Evolutionary conservation across 208 protist genomes (phyloP).

Genomic region (Trypanosoma cruzi): DNA sequence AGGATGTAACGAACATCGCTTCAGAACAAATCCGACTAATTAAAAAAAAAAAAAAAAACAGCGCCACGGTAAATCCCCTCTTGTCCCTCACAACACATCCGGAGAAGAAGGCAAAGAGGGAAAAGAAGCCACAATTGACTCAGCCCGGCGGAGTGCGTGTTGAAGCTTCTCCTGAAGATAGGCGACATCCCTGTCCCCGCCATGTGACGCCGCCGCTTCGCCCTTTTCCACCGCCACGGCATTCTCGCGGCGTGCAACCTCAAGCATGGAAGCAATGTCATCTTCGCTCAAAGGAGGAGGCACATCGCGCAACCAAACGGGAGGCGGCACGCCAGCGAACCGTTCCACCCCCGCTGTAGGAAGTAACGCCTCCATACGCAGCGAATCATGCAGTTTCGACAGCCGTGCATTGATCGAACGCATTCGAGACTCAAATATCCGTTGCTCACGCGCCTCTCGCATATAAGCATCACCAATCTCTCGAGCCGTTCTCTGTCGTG

Average conservation of each 20-base stretch:
- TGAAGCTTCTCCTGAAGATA: slow-evolving; percentile 27
- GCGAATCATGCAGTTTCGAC: slow-evolving; percentile 26
- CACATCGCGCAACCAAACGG: slow-evolving; percentile 31
- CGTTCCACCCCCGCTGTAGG: slow-evolving; percentile 23
- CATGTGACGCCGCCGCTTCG: background rate
- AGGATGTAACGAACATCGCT: slow-evolving; percentile 6
- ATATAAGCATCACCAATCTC: slow-evolving; percentile 56
- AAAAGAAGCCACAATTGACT: slow-evolving; percentile 5
- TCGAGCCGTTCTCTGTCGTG: slow-evolving; percentile 4
- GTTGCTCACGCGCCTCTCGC: slow-evolving; percentile 22
- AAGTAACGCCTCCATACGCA: slow-evolving; percentile 27
- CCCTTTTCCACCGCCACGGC: slow-evolving; percentile 15
- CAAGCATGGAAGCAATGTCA: slow-evolving; percentile 43
- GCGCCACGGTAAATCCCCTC: background rate
- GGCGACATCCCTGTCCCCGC: background rate
- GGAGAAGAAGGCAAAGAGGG: background rate
- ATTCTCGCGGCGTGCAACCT: slow-evolving; percentile 47
- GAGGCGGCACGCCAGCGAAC: slow-evolving; percentile 29
- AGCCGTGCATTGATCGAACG: slow-evolving; percentile 50
- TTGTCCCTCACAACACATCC: background rate
- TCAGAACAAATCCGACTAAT: too few species aligned
- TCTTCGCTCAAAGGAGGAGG: slow-evolving; percentile 35
- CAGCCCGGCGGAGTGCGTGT: slow-evolving; percentile 10
- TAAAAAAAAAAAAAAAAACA: slow-evolving; percentile 4
- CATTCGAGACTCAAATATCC: slow-evolving; percentile 17